Base-by-base conservation (phyloP, 352 stramenopile species). In the Globisporangium paroecandrum region DNA sequence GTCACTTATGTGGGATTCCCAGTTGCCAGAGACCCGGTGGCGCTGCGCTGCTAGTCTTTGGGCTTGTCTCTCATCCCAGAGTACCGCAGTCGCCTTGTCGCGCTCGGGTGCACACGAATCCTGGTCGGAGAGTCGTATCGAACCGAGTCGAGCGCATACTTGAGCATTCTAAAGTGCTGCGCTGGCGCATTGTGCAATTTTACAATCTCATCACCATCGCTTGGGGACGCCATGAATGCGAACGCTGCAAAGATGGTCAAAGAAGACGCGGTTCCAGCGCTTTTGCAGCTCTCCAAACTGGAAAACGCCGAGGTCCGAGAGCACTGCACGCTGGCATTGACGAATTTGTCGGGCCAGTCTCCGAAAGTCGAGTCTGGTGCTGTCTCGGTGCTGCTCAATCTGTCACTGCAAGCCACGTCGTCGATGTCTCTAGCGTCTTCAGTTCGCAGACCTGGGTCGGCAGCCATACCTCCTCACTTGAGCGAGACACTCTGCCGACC, bases 361-460 rank as follows among this genome's bases (percentile, higher is more conserved):
- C 85, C 86, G 0, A 90, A 75, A 53, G 79, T 94, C 18, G 80
- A 89, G n/a, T 81, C 79, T 8, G 86, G 84, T 2, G 77, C 86
- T 1, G 82, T 94, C 2, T 84, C 82, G 0, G 82, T 76, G 2
- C 63, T 93, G 24, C 68, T 93, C 41, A 80, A 74, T 18, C 54
- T 91, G 4, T 89, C 82, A 0, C 58, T 91, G 4, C 70, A 74
- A 32, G 65, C 65, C 12, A 54, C 66, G 7, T 12, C 66, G 56
- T 20, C 22, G 15, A 49, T 49, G 41, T 49, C 41, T 49, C 41
- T 15, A 49, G 13, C 13, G 41, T 49, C 15, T 15, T 49, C 41
- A 18, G 15, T 49, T 49, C 41, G 41, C 15, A 49, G 15, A 49
- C 4, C 4, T 49, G 15, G 41, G 1, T 49, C 15, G 1, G 12